A percentile compares a stretch with the other conserved stretches of the same genome.
Evolutionary conservation across 1,284 basidiomycete genomes (phyloP).

Genomic region (Cutaneotrichosporon daszewskae): DNA sequence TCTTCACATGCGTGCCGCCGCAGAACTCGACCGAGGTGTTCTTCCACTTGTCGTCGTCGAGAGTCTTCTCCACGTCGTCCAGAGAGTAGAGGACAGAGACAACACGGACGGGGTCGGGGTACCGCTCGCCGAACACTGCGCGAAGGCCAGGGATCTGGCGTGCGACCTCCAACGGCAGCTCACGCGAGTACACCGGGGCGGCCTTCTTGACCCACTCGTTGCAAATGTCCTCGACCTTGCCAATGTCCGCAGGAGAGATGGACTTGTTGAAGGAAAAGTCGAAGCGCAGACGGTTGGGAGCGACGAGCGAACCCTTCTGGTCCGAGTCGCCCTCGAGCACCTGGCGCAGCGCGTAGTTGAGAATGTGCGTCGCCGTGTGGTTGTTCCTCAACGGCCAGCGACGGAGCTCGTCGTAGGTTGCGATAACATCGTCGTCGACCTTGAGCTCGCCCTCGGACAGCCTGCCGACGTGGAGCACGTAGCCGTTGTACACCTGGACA

Average conservation of each 20-base stretch:
- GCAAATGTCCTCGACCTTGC: constrained; percentile 76
- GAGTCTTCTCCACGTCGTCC: constrained; percentile 76
- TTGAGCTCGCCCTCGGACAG: constrained; percentile 69
- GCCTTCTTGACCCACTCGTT: constrained; percentile 86
- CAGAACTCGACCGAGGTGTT: constrained; percentile 92
- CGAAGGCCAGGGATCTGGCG: constrained; percentile 85
- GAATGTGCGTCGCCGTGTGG: constrained; percentile 97
- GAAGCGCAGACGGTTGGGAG: constrained; percentile 90
- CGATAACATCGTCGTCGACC: constrained; percentile 64
- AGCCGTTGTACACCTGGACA: constrained; percentile 80
- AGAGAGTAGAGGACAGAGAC: constrained; percentile 83
- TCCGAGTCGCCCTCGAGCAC: constrained; percentile 94
- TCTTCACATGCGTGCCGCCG: constrained; percentile 95
- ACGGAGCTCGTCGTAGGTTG: constrained; percentile 78
- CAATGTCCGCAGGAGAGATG: constrained; percentile 67
- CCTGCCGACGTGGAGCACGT: constrained; percentile 82
- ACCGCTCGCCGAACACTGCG: constrained; percentile 96
- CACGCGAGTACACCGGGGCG: constrained; percentile 81
- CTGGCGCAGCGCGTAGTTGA: constrained; percentile 89
- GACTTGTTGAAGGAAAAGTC: constrained; percentile 96
- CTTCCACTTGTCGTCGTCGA: constrained; percentile 85
- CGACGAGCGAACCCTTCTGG: constrained; percentile 96
- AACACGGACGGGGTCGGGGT: constrained; percentile 95
- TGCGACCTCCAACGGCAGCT: constrained; percentile 74
- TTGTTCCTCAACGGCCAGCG: constrained; percentile 95